phyloP scores from a whole-genome alignment of 768 basidiomycete genomes.

The Thelephora ganbajun region DNA sequence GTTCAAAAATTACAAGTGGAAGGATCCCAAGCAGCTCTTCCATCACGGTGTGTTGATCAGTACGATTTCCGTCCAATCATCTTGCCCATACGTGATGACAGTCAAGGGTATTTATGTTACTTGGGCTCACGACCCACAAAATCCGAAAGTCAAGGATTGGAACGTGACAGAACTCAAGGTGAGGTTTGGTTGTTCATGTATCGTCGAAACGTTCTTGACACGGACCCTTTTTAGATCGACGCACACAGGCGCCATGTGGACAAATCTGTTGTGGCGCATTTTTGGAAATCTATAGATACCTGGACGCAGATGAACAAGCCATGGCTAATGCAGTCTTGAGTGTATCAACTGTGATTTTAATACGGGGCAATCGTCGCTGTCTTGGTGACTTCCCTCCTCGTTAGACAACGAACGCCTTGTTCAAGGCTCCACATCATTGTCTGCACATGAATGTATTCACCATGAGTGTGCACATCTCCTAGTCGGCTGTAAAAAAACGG shows the following conservation, averaged over 20 bases:
- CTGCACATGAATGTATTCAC: too few species aligned
- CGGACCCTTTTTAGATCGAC: slow-evolving; percentile 52
- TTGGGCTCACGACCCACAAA: slow-evolving; percentile 88
- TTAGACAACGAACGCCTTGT: too few species aligned
- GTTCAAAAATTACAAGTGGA: slow-evolving; percentile 95
- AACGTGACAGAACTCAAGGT: slow-evolving; percentile 94
- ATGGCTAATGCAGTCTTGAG: slow-evolving; percentile 28
- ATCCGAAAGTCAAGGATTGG: slow-evolving; percentile 87
- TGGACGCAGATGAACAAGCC: slow-evolving; percentile 79
- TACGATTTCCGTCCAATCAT: neutral
- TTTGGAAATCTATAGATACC: slow-evolving; percentile 85
- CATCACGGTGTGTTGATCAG: slow-evolving; percentile 58
- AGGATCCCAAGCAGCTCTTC: slow-evolving; percentile 81
- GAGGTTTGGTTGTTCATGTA: slow-evolving; percentile 5
- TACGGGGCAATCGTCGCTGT: too few species aligned
- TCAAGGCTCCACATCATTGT: too few species aligned
- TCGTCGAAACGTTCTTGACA: neutral
- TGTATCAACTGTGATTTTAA: too few species aligned
- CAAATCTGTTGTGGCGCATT: slow-evolving; percentile 87
- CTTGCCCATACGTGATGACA: slow-evolving; percentile 16
- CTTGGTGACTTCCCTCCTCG: too few species aligned
- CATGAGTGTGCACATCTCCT: too few species aligned
- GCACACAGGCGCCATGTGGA: slow-evolving; percentile 82
- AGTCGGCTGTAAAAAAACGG: too few species aligned
- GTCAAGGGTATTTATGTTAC: slow-evolving; percentile 93